Evolutionary conservation across 1,284 basidiomycete species (phyloP).

Genomic region (Ustilago sp.): DNA sequence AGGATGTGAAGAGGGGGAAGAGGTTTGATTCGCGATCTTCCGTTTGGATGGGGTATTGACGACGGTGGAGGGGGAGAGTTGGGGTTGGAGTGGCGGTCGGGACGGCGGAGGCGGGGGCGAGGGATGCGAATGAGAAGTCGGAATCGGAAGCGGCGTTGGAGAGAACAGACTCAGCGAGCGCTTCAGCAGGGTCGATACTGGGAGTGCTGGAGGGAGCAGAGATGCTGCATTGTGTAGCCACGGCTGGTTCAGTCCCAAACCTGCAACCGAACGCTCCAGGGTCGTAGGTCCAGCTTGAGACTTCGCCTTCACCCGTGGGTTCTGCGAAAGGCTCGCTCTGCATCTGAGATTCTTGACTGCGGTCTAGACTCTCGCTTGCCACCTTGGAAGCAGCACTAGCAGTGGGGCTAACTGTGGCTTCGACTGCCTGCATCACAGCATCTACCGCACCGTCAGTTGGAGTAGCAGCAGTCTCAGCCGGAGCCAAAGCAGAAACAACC

Average conservation of each 20-base stretch:
- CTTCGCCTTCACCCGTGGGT: background rate
- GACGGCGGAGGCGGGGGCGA: constrained; percentile 5
- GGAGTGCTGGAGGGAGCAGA: constrained; percentile 14
- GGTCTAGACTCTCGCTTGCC: constrained; percentile 21
- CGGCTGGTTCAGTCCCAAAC: constrained; percentile 13
- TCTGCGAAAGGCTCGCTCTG: constrained; percentile 12
- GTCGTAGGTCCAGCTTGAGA: constrained; percentile 37
- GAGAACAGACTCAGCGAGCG: background rate
- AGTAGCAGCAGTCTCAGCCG: constrained; percentile 9
- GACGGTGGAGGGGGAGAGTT: constrained; percentile 12
- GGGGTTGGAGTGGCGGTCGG: constrained; percentile 13
- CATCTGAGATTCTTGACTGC: constrained; percentile 13
- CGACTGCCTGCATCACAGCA: constrained; percentile 13
- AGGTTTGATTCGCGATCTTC: constrained; percentile 16
- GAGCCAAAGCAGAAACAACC: background rate
- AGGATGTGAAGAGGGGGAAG: constrained; percentile 48
- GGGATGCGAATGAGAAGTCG: constrained; percentile 10
- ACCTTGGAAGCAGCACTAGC: constrained; percentile 19
- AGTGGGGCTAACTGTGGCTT: constrained; percentile 14
- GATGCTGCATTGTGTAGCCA: constrained; percentile 37
- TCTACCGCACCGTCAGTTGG: background rate
- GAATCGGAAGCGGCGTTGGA: background rate
- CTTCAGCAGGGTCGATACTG: background rate
- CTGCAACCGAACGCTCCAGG: constrained; percentile 47
- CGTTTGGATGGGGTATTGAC: constrained; percentile 13